Base-by-base conservation (phyloP, 2,329 filamentous ascomycete genomes). In the Passalora sequoiae region DNA sequence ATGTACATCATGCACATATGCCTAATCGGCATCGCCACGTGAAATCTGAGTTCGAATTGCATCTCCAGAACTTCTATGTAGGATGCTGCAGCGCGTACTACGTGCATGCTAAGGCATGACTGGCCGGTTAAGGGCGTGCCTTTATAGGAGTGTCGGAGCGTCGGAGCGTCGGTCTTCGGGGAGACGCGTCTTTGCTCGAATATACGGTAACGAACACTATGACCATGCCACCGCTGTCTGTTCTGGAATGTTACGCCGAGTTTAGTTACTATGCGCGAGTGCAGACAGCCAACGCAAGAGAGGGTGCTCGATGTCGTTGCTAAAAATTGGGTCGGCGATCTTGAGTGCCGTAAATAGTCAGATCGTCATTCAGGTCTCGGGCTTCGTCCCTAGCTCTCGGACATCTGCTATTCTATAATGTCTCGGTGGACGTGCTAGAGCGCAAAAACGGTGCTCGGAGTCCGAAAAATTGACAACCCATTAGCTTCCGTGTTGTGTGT, bases 1-100 rank as follows among this genome's bases (percentile, higher is more conserved):
- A 36, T 36, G 17, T 36, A 36, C 33, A 35, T 35, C 31, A 35
- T 35, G 31, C 31, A 36, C 19, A 24, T 24, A 20, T 36, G 33
- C 33, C 24, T 20, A 17, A 20, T n/a, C 16, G 33, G 12, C 17
- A 5, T 24, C 9, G 19, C 33, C 33, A 36, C 33, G 19, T 36
- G 33, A 17, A 4, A 36, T 7, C 15, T 15, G 33, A 6, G 20
- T 6, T 6, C 10, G 15, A 4, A 2, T 36, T 3, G 20, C n/a
- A 7, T 36, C 24, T 20, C 19, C 8, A 13, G 4, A 4, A 12
- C 17, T 6, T n/a, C 33, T 24, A 24, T n/a, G 20, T 4, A 6
- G 20, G 33, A 7, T 31, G 29, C 2, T 31, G 13, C 12, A 6
- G 24, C 12, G 12, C 6, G 24, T 12, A 27, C 12, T 27, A 6